Base-by-base conservation (phyloP, 306 rosid genomes). In the Albizia julibrissin region DNA sequence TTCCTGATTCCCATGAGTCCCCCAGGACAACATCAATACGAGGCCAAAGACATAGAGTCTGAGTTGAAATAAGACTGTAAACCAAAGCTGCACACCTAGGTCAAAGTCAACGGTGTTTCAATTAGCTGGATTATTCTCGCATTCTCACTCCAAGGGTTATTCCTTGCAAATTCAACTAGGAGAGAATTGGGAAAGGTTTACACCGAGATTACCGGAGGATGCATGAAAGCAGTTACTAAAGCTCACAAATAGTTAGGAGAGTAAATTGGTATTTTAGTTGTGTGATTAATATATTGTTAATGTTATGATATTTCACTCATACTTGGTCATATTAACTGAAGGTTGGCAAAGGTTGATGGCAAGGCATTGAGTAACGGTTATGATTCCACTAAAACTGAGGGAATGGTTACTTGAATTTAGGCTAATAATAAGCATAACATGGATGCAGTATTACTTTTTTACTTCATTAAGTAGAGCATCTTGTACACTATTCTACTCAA, bases 161-260 rank as follows among this genome's bases (percentile, higher is more conserved):
- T 69, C 83, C 44, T 10, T 59, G 56, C 26, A 71, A 69, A 84
- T 83, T 33, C 75, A 42, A n/a, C 85, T 76, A 1, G 81, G 89
- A 1, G 86, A 83, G 76, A 87, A 82, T 29, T 22, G 67, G 6
- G 93, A 91, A 88, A 87, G 94, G 98, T 91, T 91, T 81, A 93
- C 98, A 73, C 98, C 99, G n/a, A 84, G 88, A 46, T 76, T 91
- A 21, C 91, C 93, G 16, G 92, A 85, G 42, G 91, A 83, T 22
- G 89, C 87, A 9, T 77, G 91, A 27, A 86, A 33, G 33, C 84
- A 84, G 80, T 61, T 91, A 6, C 19, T 91, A 83, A 89, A 54
- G 61, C 83, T 92, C 0, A 59, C 90, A 8, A 87, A 76, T 19
- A 88, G 82, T 19, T 84, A n/a, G n/a, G n/a, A n/a, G n/a, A n/a